Evolutionary conservation across 1,284 basidiomycete species (phyloP).

Genomic region (Sphagnurus paluster): DNA sequence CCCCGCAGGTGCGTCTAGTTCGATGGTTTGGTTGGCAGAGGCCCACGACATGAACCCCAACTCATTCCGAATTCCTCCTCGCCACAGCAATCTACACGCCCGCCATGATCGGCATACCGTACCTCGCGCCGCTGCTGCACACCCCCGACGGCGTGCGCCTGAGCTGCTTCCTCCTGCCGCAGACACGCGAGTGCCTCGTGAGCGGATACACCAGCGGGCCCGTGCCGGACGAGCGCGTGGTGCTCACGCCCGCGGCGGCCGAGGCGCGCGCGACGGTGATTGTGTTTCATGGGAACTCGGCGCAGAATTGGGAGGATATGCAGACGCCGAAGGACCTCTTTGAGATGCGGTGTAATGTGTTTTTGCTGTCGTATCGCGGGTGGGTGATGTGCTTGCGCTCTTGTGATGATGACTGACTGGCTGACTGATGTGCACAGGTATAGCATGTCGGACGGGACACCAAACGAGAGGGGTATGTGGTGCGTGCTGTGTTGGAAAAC

Average conservation of each 20-base stretch:
- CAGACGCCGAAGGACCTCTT: constrained; percentile 24
- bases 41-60: neutral
- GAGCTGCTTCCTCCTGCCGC: constrained; percentile 19
- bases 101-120: constrained; percentile 8
- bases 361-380: constrained; percentile 43
- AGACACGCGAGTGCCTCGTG: constrained; percentile 6
- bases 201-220: neutral
- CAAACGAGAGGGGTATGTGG: constrained; percentile 33
- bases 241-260: constrained; percentile 14
- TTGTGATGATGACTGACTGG: neutral
- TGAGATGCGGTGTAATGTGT: constrained; percentile 34
- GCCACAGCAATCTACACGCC: constrained; percentile 11
- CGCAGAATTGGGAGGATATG: constrained; percentile 29
- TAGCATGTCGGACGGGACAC: constrained; percentile 32
- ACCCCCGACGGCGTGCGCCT: constrained; percentile 20
- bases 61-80: neutral
- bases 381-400: constrained; percentile 18
- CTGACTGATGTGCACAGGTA: constrained; percentile 25
- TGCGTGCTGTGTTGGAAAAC: neutral
- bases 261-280: constrained; percentile 30
- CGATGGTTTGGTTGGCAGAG: neutral
- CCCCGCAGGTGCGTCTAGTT: neutral
- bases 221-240: constrained; percentile 11
- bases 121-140: constrained; percentile 17
- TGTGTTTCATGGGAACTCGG: constrained; percentile 44